Base-by-base conservation (phyloP, 1,139 yeast species). In the Yamadazyma songkhlaensis region DNA sequence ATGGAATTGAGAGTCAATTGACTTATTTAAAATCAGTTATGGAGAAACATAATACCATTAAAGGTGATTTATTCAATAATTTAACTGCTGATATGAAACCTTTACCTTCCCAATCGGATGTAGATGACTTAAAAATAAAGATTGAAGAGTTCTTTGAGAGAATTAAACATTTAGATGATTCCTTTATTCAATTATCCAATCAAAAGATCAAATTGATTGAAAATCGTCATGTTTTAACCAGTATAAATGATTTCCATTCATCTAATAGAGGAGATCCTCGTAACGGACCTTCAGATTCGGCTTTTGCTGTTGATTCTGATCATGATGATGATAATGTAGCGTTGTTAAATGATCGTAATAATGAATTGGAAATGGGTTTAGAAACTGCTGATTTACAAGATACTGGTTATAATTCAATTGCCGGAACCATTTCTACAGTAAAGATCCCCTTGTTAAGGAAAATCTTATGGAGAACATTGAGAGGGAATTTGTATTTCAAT, bases 401-500 rank as follows among this genome's bases (percentile, higher is more conserved):
- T 44, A 70, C 55, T 45, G 77, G 50, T 51, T 72, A 41, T 60
- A 72, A 49, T 72, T 64, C 77, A 26, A 63, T 77, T 25, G 65
- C 77, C 0, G 82, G 81, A 24, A 67, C 77, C 5, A 68, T 77
- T 25, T 64, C 67, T 39, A 46, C 75, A 53, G 56, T 67, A 51
- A 55, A 72, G 62, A 49, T 67, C 41, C 59, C 79, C 43, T 51
- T 70, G 51, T 59, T 77, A 40, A 60, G 79, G 40, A 72, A 70
- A 37, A 74, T 77, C 29, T 59, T 77, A 35, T 77, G 81, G 81
- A 64, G 83, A 53, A 61, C 79, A 25, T 54, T 72, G 45, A 52
- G 81, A 38, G 82, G 83, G 37, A 77, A 77, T 50, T 60, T 76
- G 38, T 74, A 60, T 48, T 68, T 77, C 45, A 71, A 73, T 43